Percentiles rank a stretch among this genome's conserved stretches.
These are phyloP conservation scores for Hippophae rhamnoides DNA, from an alignment of 306 rosid species.

Conservation along the genomic window DNA sequence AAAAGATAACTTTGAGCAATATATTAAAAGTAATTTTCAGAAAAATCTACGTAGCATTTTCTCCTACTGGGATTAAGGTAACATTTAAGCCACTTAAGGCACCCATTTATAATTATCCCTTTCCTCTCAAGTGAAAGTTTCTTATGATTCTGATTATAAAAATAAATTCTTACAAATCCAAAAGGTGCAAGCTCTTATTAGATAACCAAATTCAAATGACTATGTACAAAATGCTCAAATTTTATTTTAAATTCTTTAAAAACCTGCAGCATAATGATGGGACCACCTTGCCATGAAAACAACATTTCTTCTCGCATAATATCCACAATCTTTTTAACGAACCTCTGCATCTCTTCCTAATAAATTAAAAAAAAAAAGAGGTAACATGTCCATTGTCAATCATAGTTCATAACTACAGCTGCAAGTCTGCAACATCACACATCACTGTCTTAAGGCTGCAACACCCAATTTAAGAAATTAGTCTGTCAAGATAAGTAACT, in stretches of 20 bases:
- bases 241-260: slow-evolving; percentile 16
- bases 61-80: no score
- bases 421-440: no score
- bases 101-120: not conserved
- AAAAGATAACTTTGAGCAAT: no score
- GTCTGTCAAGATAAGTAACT: no score
- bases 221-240: slow-evolving; percentile 8
- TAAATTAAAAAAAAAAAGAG: not conserved
- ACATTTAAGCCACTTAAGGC: not conserved
- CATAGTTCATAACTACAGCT: no score
- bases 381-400: slow-evolving; percentile 9
- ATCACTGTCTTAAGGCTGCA: no score
- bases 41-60: no score
- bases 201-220: slow-evolving; percentile 13
- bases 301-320: slow-evolving; percentile 64
- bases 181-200: slow-evolving; percentile 10
- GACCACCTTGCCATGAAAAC: slow-evolving; percentile 98
- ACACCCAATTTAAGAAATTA: no score
- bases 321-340: slow-evolving; percentile 78
- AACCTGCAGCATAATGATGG: slow-evolving; percentile 91
- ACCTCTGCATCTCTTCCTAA: slow-evolving; percentile 86
- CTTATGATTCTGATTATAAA: slow-evolving; percentile 14
- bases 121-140: not conserved
- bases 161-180: slow-evolving; percentile 16
- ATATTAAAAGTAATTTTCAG: no score